These are phyloP conservation scores for Vitis hybrid DNA, from an alignment of 177 flowering plant species.

Conservation along the genomic window DNA sequence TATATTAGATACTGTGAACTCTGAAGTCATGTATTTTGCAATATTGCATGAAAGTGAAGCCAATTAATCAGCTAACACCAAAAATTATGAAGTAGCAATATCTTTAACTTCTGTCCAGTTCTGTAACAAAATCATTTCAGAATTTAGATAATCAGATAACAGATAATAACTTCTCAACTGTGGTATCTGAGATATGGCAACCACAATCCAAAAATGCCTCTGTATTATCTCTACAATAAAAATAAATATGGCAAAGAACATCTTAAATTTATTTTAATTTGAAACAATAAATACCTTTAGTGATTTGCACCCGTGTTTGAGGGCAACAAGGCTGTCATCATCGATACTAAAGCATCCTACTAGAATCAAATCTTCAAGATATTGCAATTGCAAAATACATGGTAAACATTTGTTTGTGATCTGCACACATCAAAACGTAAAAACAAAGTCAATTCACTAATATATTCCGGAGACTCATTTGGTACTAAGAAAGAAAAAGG, in stretches of 20 bases:
- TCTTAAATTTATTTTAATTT: not conserved
- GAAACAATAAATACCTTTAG: constrained; percentile 50
- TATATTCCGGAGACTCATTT: not conserved
- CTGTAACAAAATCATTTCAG: too few relatives aligned
- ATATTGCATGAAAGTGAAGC: too few relatives aligned
- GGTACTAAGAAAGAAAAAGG: not conserved
- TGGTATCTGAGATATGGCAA: too few relatives aligned
- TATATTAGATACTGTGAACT: too few relatives aligned
- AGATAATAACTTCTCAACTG: too few relatives aligned
- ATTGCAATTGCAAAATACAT: constrained; percentile 50
- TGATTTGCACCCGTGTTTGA: constrained; percentile 63
- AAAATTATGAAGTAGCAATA: too few relatives aligned
- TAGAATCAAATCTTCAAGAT: constrained; percentile 70
- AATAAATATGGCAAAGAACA: not conserved
- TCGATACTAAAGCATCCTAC: constrained; percentile 79
- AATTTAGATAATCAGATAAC: too few relatives aligned
- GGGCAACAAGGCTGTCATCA: constrained; percentile 57
- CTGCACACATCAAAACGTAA: constrained; percentile 34
- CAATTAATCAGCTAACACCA: too few relatives aligned
- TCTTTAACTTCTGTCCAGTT: too few relatives aligned
- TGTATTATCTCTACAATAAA: not conserved
- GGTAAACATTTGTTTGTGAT: constrained; percentile 71
- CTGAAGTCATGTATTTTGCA: too few relatives aligned
- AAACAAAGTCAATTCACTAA: not conserved
- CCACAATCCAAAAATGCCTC: not conserved